These are phyloP conservation scores for Penicillium macrosclerotiorum DNA, from an alignment of 495 filamentous ascomycete species.

Conservation along the genomic window DNA sequence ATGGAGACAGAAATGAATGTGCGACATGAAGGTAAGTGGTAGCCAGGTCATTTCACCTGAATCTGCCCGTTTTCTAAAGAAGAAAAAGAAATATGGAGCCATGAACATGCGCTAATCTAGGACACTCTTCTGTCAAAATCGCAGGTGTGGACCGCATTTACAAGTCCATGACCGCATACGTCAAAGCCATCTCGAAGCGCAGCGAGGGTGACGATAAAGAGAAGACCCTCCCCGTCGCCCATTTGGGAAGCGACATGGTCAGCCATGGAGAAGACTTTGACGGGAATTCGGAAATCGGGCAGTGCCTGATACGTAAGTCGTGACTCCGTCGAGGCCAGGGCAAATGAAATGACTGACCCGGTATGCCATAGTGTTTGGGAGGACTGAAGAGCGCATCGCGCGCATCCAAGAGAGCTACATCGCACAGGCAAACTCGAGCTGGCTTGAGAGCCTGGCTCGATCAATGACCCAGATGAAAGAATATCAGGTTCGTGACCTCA, in stretches of 20 bases:
- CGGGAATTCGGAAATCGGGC: slow-evolving; percentile 86
- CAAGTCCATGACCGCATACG: slow-evolving; percentile 80
- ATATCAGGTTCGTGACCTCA: no score
- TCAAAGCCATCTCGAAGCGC: slow-evolving; percentile 88
- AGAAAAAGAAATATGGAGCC: background rate
- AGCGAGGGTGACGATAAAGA: slow-evolving; percentile 82
- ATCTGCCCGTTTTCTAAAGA: no score
- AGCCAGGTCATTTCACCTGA: no score
- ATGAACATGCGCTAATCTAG: slow-evolving; percentile 3
- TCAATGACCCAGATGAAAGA: slow-evolving; percentile 96
- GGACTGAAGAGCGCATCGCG: slow-evolving; percentile 84
- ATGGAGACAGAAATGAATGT: slow-evolving; percentile 92
- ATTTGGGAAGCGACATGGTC: slow-evolving; percentile 86
- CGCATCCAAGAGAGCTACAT: slow-evolving; percentile 85
- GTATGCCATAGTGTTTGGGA: slow-evolving; percentile 62
- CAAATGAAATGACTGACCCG: slow-evolving; percentile 11
- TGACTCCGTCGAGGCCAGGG: background rate
- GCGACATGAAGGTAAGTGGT: slow-evolving; percentile 75
- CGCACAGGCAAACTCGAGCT: slow-evolving; percentile 75
- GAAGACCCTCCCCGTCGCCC: slow-evolving; percentile 76
- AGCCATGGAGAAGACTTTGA: slow-evolving; percentile 93
- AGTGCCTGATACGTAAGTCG: slow-evolving; percentile 74
- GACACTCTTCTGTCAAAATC: no score
- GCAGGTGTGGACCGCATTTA: slow-evolving; percentile 90
- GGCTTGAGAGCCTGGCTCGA: slow-evolving; percentile 89